phyloP scores from a whole-genome alignment of 2,329 filamentous ascomycete genomes.

The Claviceps lovelessii region DNA sequence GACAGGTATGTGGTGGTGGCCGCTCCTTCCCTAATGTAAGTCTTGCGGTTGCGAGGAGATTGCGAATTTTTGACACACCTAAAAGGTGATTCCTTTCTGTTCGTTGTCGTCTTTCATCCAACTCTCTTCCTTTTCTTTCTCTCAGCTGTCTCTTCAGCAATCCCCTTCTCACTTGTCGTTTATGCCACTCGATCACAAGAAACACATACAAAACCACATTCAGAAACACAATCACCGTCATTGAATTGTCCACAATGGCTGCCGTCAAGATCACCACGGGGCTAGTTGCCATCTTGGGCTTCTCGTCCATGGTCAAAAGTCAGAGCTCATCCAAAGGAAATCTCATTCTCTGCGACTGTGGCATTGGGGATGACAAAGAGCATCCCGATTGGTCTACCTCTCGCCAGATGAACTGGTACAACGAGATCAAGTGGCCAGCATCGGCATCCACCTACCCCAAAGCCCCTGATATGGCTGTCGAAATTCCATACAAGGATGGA shows the following conservation, averaged over 20 bases:
- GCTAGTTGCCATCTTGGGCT: constrained; percentile 10
- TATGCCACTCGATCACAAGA: not conserved
- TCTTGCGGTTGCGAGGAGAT: not conserved
- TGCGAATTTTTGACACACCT: not conserved
- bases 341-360: constrained; percentile 27
- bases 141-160: not conserved
- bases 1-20: not conserved
- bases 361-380: constrained; percentile 26
- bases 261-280: constrained; percentile 10
- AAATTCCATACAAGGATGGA: constrained; percentile 24
- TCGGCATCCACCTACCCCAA: constrained; percentile 20
- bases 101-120: not conserved
- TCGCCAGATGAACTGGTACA: constrained; percentile 30
- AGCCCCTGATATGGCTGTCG: constrained; percentile 23
- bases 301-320: constrained; percentile 11
- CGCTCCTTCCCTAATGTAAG: not conserved
- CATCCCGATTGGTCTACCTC: constrained; percentile 28
- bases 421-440: constrained; percentile 23
- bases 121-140: not conserved
- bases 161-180: not conserved
- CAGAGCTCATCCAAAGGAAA: constrained; percentile 20
- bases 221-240: not conserved
- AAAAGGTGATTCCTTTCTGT: not conserved
- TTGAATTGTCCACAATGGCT: constrained; percentile 10
- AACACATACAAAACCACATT: not conserved